Percentiles rank a stretch among this genome's conserved stretches.
phyloP scores from a whole-genome alignment of 176 grass and related monocot species.

The Luzula sylvatica region DNA sequence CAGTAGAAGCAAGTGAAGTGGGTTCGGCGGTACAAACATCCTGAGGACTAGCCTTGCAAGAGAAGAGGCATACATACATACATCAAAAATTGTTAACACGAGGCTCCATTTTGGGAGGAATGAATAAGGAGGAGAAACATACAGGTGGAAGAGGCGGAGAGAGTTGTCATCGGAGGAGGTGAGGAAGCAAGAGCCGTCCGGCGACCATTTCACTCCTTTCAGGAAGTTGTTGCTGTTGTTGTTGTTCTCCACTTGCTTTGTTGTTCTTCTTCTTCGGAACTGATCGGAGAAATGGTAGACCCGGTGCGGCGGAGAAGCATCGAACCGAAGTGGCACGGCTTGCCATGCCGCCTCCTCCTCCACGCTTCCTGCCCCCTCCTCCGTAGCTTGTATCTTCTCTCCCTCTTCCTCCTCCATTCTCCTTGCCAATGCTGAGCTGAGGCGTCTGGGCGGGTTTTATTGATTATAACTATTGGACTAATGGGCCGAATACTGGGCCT shows the following conservation, averaged over 20 bases:
- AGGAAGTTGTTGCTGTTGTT: constrained; percentile 54
- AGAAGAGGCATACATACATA: constrained; percentile 8
- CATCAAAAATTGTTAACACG: not conserved
- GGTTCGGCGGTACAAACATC: constrained; percentile 29
- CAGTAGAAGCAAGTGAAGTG: constrained; percentile 23
- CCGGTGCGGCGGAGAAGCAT: constrained; percentile 46
- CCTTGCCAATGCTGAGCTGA: too few relatives aligned
- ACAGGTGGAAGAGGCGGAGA: constrained; percentile 84
- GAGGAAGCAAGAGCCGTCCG: constrained; percentile 91
- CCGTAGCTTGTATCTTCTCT: too few relatives aligned
- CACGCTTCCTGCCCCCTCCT: too few relatives aligned
- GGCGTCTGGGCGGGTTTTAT: too few relatives aligned
- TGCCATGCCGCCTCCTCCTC: too few relatives aligned
- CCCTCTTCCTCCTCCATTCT: too few relatives aligned
- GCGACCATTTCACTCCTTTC: constrained; percentile 90
- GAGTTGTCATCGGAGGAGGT: constrained; percentile 89
- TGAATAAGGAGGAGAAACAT: not conserved
- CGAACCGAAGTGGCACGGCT: constrained; percentile 37
- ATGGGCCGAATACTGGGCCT: too few relatives aligned
- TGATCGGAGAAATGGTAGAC: constrained; percentile 32
- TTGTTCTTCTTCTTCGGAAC: constrained; percentile 27
- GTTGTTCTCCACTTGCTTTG: not conserved
- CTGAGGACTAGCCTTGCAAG: constrained; percentile 40
- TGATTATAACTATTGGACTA: too few relatives aligned
- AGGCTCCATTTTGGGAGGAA: not conserved